These are phyloP conservation scores for Blastobotrys ciferrii DNA, from an alignment of 1,139 yeast species.

Conservation along the genomic window DNA sequence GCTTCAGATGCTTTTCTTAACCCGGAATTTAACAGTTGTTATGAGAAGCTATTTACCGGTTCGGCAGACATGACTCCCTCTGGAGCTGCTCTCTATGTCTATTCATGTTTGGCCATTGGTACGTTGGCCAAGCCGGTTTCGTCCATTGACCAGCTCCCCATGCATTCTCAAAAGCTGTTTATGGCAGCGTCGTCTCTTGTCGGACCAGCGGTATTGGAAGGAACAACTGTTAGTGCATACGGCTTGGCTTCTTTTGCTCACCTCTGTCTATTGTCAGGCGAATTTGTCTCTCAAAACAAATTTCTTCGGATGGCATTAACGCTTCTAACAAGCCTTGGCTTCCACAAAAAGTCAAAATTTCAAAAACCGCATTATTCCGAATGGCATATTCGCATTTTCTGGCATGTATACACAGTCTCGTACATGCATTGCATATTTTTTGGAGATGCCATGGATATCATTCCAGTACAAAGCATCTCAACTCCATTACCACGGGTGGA, in stretches of 20 bases:
- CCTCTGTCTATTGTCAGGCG: constrained; percentile 18
- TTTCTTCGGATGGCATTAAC: constrained; percentile 16
- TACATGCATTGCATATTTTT: constrained; percentile 16
- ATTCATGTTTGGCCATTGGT: constrained; percentile 19
- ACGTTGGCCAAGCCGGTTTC: constrained; percentile 14
- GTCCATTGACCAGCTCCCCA: constrained; percentile 10
- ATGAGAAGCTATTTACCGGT: constrained; percentile 3
- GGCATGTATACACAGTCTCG: constrained; percentile 19
- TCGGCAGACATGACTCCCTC: constrained; percentile 7
- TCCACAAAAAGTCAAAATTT: constrained; percentile 8
- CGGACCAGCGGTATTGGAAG: constrained; percentile 19
- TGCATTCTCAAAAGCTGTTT: constrained; percentile 15
- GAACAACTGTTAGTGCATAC: constrained; percentile 14
- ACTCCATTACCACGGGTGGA: constrained; percentile 15
- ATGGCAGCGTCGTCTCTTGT: constrained; percentile 19
- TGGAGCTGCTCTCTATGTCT: constrained; percentile 16
- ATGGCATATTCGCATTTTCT: constrained; percentile 14
- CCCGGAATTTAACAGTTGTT: constrained; percentile 13
- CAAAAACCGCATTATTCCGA: neutral
- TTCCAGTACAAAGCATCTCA: constrained; percentile 11
- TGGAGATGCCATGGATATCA: constrained; percentile 9
- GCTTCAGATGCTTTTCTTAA: constrained; percentile 15
- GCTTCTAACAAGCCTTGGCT: constrained; percentile 17
- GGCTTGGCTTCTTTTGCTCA: constrained; percentile 19
- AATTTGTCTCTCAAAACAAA: constrained; percentile 18